Conservation (phyloP, 2,329 filamentous ascomycete species). For the Coleophoma eucalyptorum region DNA sequence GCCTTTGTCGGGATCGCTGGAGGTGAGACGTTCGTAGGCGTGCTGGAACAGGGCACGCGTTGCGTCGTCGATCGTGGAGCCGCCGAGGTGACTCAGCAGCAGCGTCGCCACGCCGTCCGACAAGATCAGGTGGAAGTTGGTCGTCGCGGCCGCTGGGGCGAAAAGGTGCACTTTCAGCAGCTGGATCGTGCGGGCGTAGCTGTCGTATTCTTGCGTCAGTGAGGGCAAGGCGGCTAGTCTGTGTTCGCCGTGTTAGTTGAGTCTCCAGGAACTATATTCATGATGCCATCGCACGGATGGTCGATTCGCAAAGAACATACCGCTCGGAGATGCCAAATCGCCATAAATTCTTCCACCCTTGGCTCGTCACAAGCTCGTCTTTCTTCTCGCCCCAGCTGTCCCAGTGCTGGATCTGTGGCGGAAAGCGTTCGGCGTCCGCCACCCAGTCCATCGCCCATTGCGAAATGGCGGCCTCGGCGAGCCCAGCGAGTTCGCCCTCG, state of each 20-base stretch:
- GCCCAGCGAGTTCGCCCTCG: too few species aligned
- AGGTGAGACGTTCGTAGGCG: constrained; percentile 49
- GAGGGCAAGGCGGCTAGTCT: too few species aligned
- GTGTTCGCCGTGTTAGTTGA: too few species aligned
- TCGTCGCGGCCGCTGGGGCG: too few species aligned
- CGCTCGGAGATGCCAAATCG: constrained; percentile 55
- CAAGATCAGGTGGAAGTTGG: constrained; percentile 19
- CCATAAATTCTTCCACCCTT: constrained; percentile 64
- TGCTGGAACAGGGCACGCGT: constrained; percentile 43
- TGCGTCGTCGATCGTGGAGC: constrained; percentile 18
- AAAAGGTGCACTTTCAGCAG: too few species aligned
- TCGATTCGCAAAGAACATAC: constrained; percentile 40
- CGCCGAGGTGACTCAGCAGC: constrained; percentile 39
- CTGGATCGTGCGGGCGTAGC: too few species aligned
- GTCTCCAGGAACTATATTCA: constrained; percentile 3
- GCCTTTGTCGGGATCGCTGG: constrained; percentile 42
- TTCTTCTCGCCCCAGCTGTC: constrained; percentile 59
- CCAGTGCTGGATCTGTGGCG: constrained; percentile 35
- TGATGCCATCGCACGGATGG: not conserved
- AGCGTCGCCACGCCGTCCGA: constrained; percentile 53
- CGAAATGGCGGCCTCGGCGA: too few species aligned
- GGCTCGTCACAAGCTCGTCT: constrained; percentile 56
- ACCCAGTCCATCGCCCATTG: too few species aligned
- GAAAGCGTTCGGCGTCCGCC: constrained; percentile 30
- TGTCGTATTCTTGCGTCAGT: too few species aligned